A percentile compares a stretch with the other conserved stretches of the same genome.
phyloP scores from a whole-genome alignment of 352 stramenopile genomes.

The Aphanomyces astaci region DNA sequence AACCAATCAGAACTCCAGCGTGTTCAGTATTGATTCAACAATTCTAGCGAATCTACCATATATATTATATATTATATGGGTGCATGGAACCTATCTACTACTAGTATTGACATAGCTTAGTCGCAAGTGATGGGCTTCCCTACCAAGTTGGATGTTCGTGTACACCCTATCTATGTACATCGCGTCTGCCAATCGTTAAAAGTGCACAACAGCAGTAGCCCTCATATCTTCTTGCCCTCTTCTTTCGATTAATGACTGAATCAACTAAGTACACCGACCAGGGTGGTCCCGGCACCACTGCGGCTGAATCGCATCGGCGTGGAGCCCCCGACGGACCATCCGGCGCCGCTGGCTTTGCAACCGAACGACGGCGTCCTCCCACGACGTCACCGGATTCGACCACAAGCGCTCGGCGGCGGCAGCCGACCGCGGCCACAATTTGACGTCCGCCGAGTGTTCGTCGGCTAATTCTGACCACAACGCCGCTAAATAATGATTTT shows the following conservation, averaged over 20 bases:
- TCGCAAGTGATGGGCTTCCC: not conserved
- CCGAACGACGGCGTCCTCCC: constrained; percentile 11
- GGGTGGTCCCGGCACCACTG: constrained; percentile 19
- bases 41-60: too few relatives aligned
- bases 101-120: not conserved
- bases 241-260: too few relatives aligned
- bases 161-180: too few relatives aligned
- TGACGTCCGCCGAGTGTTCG: constrained; percentile 9
- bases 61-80: too few relatives aligned
- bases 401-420: constrained; percentile 14
- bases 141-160: too few relatives aligned
- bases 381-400: constrained; percentile 10
- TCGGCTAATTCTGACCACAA: constrained; percentile 19
- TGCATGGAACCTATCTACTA: too few relatives aligned
- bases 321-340: not conserved
- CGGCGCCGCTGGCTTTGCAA: constrained; percentile 9
- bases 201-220: too few relatives aligned
- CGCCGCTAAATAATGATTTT: not conserved
- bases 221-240: too few relatives aligned
- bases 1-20: too few relatives aligned
- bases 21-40: too few relatives aligned
- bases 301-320: constrained; percentile 10
- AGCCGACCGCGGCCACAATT: constrained; percentile 16
- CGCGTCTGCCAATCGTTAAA: too few relatives aligned
- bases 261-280: not conserved